Base-by-base conservation (phyloP, 1,139 yeast species). In the Debaryomyces nepalensis region DNA sequence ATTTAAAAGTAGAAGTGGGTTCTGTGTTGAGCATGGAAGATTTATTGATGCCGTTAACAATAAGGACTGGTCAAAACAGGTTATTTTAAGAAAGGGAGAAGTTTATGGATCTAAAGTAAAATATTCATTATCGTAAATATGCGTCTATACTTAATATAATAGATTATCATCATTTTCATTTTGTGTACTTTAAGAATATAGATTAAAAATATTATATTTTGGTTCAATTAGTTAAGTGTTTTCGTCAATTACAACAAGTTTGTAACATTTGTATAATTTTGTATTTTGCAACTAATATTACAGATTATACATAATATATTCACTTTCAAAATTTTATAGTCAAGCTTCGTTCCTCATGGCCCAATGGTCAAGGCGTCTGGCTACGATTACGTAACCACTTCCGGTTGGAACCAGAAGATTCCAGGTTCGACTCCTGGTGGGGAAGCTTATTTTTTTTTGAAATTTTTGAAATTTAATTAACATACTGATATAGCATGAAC, bases 371-470 rank as follows among this genome's bases (percentile, higher is more conserved):
- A 83, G 88, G 88, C 88, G 87, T 82, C 87, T 82, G 89, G 87
- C 89, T 83, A 83, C 88, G 88, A 79, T 71, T 66, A 58, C 60
- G 71, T 66, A 64, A 60, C 70, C 76, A 74, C 79, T 74, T 74
- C 60, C 52, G 52, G 53, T 53, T 44, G 50, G 73, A 81, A 84
- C 89, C 89, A 83, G 88, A 82, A 83, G 90, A 83, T 82, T 84
- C 88, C 88, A 84, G 91, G 90, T 84, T 84, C 90, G 87, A 84
- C 84, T 84, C 90, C 90, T 84, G 89, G 89, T 84, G 90, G 88
- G 90, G 90, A 84, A 84, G 90, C 76, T 74, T 64, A 49, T 58
- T 64, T 73, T 75, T 72, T 55, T 46, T 39, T 10, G 29, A 4
- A 15, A 24, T 29, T 24, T 26, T 26, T 5, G n/a, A n/a, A n/a